These are phyloP conservation scores for Pichiaceae sp. DNA, from an alignment of 1,139 yeast species.

Conservation along the genomic window DNA sequence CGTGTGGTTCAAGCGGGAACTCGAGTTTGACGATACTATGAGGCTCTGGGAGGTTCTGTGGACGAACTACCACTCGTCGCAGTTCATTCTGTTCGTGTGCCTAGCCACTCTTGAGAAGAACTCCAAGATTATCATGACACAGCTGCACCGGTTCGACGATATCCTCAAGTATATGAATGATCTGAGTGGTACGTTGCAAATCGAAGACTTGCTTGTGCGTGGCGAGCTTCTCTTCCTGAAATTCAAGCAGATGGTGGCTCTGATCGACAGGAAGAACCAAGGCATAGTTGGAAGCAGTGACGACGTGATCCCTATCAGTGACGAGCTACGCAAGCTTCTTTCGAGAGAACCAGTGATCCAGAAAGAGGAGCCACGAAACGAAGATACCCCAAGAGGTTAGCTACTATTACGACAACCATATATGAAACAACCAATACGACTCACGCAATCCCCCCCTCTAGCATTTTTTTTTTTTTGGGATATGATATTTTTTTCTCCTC, in stretches of 20 bases:
- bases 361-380: slow-evolving; percentile 33
- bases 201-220: slow-evolving; percentile 67
- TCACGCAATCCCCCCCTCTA: too few relatives aligned
- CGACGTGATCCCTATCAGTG: slow-evolving; percentile 28
- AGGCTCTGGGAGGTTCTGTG: slow-evolving; percentile 86
- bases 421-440: background rate
- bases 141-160: slow-evolving; percentile 76
- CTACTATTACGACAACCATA: too few relatives aligned
- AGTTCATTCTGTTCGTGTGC: slow-evolving; percentile 81
- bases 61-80: slow-evolving; percentile 81
- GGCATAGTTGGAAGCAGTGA: slow-evolving; percentile 12
- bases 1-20: slow-evolving; percentile 94
- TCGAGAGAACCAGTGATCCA: slow-evolving; percentile 55
- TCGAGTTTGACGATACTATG: slow-evolving; percentile 70
- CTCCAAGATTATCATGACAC: slow-evolving; percentile 67
- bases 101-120: slow-evolving; percentile 82
- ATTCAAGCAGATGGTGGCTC: slow-evolving; percentile 69
- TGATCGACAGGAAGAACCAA: slow-evolving; percentile 55
- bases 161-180: slow-evolving; percentile 91
- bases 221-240: slow-evolving; percentile 76
- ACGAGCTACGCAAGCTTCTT: slow-evolving; percentile 51
- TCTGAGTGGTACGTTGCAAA: slow-evolving; percentile 58
- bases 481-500: too few relatives aligned
- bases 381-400: background rate
- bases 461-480: too few relatives aligned